A percentile compares a stretch with the other conserved stretches of the same genome.
phyloP scores from a whole-genome alignment of 257 asterid species.

The Leonotis leonurus region DNA sequence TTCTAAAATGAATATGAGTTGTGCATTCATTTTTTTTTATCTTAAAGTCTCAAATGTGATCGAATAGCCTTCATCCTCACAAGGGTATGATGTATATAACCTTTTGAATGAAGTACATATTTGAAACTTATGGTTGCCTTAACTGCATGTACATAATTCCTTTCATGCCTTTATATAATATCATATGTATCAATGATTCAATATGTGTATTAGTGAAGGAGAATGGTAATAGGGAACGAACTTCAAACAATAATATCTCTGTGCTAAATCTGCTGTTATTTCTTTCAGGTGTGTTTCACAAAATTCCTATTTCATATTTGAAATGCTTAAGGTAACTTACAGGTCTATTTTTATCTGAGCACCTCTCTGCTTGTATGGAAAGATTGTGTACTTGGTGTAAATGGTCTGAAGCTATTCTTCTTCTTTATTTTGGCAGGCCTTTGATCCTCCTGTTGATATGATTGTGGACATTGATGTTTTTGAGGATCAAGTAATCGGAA shows the following conservation, averaged over 20 bases:
- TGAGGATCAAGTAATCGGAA: constrained; percentile 33
- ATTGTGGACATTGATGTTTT: constrained; percentile 43
- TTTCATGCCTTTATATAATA: not conserved
- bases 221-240: not conserved
- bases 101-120: not conserved
- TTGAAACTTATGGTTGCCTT: not conserved
- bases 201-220: not conserved
- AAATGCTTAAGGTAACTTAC: constrained; percentile 86
- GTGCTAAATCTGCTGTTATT: constrained; percentile 21
- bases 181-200: not conserved
- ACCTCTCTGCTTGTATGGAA: constrained; percentile 8
- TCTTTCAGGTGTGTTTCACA: constrained; percentile 76
- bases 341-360: not conserved
- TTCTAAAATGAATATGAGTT: not conserved
- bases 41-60: constrained; percentile 8
- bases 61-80: not conserved
- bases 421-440: constrained; percentile 52
- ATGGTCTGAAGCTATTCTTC: constrained; percentile 16
- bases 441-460: constrained; percentile 95
- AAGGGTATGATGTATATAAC: not conserved
- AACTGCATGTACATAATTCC: not conserved
- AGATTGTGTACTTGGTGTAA: not conserved
- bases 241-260: not conserved
- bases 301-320: constrained; percentile 88
- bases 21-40: not conserved